Evolutionary conservation across 164 flowering plant genomes (phyloP), one percentile per base, ranked within the genome.

Genomic region (Stephania yunnanensis): DNA sequence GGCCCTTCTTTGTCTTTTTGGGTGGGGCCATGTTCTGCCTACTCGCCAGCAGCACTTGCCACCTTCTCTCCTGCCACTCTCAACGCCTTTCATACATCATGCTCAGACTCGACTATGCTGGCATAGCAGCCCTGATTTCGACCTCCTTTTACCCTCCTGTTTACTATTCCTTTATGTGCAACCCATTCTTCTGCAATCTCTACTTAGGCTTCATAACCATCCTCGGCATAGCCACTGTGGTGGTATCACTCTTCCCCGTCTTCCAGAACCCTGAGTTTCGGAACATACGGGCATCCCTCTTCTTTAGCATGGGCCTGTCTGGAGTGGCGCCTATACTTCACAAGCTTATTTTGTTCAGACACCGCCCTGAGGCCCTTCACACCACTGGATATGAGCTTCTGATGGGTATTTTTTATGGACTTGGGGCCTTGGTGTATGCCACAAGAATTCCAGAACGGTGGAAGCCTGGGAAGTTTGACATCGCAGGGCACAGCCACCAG

Each of bases 11-110:
- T 72, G 91, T 90, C 25, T 95, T 93, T 83, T 52, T 95, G 74
- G 97, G 99, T 19, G 99, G 99, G 15, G 99, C 99, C 55, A 93
- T 95, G 99, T 93, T 95, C 73, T 95, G 98, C 83, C 81, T 95
- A 75, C 84, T 95, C 8, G 88, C 97, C 44, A 95, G 99, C 87
- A 93, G 99, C 86, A 85, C 87, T 5, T 95, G 98, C 84, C 99
- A 95, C 80, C 93, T 95, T 55, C 87, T 95, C 73, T 88, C 92
- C 0, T 95, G 99, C 83, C 95, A 91, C 79, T 95, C 99, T 0
- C 82, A 88, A 72, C 92, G 97, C 11, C 11, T 91, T n/a, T 80
- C 98, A 19, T 95, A 90, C 87, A 90, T 95, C 77, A 87, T 95
- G 97, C 92, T 92, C 31, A 85, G 99, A 74, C 83, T 95, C 6